A percentile compares a stretch with the other conserved stretches of the same genome.
Conservation (phyloP, 495 filamentous ascomycete species). For the Cercophora samala region DNA sequence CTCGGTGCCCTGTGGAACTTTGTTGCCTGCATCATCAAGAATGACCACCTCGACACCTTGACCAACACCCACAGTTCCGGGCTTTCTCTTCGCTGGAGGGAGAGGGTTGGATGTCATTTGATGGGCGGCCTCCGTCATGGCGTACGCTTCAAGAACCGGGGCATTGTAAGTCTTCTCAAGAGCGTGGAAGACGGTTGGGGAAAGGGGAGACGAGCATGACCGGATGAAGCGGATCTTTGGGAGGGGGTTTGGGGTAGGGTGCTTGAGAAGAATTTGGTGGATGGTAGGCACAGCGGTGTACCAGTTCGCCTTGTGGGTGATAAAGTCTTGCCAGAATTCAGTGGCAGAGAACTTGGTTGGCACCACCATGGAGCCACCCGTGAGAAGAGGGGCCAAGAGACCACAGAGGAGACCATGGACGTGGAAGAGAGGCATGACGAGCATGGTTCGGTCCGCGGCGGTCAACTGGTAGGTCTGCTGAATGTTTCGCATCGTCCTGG, state of each 20-base stretch:
- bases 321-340: slow-evolving; percentile 77
- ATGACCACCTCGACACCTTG: slow-evolving; percentile 80
- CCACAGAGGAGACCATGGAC: slow-evolving; percentile 80
- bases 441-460: slow-evolving; percentile 65
- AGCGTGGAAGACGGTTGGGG: slow-evolving; percentile 70
- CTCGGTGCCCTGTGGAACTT: slow-evolving; percentile 60
- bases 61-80: slow-evolving; percentile 74
- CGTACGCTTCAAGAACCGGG: slow-evolving; percentile 83
- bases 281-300: slow-evolving; percentile 87
- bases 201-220: slow-evolving; percentile 77
- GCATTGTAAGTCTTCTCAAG: slow-evolving; percentile 69
- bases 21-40: slow-evolving; percentile 60
- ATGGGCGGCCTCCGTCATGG: slow-evolving; percentile 88
- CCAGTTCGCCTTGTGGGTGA: slow-evolving; percentile 71
- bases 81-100: slow-evolving; percentile 65
- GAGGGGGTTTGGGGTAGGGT: slow-evolving; percentile 58
- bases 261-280: slow-evolving; percentile 79
- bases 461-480: slow-evolving; percentile 68
- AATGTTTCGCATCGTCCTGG: slow-evolving; percentile 64
- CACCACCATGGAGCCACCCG: slow-evolving; percentile 70
- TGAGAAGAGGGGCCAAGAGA: slow-evolving; percentile 68
- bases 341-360: slow-evolving; percentile 74
- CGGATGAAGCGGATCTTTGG: slow-evolving; percentile 81
- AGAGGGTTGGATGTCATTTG: slow-evolving; percentile 88
- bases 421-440: slow-evolving; percentile 92